Conservation (phyloP, 345 rosid species). For the Eucalyptus pauciflora region DNA sequence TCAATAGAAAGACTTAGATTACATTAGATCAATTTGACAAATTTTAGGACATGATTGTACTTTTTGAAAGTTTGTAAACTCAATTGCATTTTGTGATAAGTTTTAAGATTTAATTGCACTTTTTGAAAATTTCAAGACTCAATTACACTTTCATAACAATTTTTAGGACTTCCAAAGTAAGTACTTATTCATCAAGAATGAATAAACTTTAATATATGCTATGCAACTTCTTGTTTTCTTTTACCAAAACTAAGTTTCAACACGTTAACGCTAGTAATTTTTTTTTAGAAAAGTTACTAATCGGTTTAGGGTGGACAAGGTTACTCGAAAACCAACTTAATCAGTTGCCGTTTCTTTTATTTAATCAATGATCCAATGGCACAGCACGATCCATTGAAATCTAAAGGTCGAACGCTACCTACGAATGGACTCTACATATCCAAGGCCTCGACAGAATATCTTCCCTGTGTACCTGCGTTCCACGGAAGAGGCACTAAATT, state of each 20-base stretch:
- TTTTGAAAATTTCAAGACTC: accelerated
- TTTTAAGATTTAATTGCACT: accelerated
- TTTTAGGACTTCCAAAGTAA: not conserved
- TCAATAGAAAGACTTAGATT: too few relatives aligned
- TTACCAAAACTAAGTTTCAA: not conserved
- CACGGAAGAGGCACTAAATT: not conserved
- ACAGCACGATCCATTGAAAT: not conserved
- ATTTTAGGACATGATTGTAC: accelerated
- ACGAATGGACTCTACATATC: not conserved
- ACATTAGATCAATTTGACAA: too few relatives aligned
- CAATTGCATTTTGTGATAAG: accelerated
- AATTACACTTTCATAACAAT: too few relatives aligned
- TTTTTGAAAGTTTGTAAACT: too few relatives aligned
- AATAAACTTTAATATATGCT: not conserved
- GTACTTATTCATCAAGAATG: not conserved
- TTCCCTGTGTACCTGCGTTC: not conserved
- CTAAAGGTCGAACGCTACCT: not conserved
- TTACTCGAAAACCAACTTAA: not conserved
- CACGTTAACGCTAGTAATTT: not conserved
- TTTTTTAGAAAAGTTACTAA: not conserved
- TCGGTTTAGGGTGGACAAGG: not conserved
- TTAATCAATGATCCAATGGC: not conserved
- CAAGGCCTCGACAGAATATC: not conserved
- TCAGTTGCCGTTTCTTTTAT: not conserved
- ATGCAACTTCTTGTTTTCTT: not conserved